Percentiles rank a stretch among this genome's conserved stretches.
phyloP scores from a whole-genome alignment of 2,329 filamentous ascomycete genomes.

The Cercospora nicotianae region DNA sequence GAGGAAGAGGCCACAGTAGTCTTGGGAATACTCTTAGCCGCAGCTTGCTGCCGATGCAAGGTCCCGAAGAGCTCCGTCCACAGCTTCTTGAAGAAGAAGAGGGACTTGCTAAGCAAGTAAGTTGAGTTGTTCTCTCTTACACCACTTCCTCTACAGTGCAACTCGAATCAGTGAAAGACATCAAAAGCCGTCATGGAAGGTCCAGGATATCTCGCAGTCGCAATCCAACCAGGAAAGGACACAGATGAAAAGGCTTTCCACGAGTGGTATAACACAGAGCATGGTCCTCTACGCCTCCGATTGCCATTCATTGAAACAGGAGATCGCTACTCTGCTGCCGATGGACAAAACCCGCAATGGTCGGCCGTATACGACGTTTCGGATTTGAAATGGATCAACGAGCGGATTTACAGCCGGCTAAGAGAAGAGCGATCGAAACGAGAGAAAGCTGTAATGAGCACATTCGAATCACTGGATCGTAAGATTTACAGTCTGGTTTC shows the following conservation, averaged over 20 bases:
- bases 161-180: no score
- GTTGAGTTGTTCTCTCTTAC: no score
- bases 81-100: background rate
- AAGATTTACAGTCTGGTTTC: slow-evolving; percentile 67
- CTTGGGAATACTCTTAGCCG: slow-evolving; percentile 15
- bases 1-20: background rate
- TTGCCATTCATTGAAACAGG: slow-evolving; percentile 74
- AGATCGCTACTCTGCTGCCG: slow-evolving; percentile 72
- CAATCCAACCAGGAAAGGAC: slow-evolving; percentile 73
- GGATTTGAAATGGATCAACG: slow-evolving; percentile 69
- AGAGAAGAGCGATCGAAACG: slow-evolving; percentile 54
- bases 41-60: slow-evolving; percentile 9
- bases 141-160: no score
- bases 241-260: slow-evolving; percentile 72
- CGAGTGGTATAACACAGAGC: slow-evolving; percentile 94
- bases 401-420: slow-evolving; percentile 67
- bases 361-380: slow-evolving; percentile 81
- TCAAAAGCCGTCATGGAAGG: no score
- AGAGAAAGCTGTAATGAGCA: slow-evolving; percentile 58
- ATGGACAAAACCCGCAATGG: slow-evolving; percentile 65
- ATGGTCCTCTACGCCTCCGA: slow-evolving; percentile 77
- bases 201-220: slow-evolving; percentile 77
- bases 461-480: slow-evolving; percentile 66
- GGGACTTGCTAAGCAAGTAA: slow-evolving; percentile 28
- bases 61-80: slow-evolving; percentile 8